These are phyloP conservation scores for Pyrenophora tritici-repentis DNA, from an alignment of 2,329 filamentous ascomycete species.

Conservation along the genomic window DNA sequence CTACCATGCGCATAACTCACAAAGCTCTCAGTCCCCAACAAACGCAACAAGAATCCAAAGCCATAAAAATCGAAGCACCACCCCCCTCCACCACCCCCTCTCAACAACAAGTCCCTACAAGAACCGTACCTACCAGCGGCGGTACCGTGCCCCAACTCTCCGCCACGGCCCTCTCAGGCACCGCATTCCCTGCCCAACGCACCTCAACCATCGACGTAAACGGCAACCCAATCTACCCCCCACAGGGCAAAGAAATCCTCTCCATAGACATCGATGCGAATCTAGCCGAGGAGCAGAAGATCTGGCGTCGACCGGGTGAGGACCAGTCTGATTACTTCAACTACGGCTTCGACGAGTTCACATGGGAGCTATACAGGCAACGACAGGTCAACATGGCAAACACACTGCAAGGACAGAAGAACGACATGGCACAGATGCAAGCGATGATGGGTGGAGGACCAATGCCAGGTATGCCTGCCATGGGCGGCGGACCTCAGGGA, in stretches of 20 bases:
- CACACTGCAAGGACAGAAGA: slow-evolving; percentile 82
- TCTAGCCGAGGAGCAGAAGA: slow-evolving; percentile 75
- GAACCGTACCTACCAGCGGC: slow-evolving; percentile 7
- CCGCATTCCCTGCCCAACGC: slow-evolving; percentile 63
- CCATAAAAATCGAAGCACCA: slow-evolving; percentile 46
- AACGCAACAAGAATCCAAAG: slow-evolving; percentile 35
- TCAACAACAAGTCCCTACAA: slow-evolving; percentile 13
- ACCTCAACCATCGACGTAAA: slow-evolving; percentile 87
- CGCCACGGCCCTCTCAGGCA: slow-evolving; percentile 32
- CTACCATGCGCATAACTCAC: slow-evolving; percentile 20
- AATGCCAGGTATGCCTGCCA: slow-evolving; percentile 34
- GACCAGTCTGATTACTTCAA: slow-evolving; percentile 98
- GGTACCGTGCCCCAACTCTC: slow-evolving; percentile 31
- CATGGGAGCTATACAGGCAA: slow-evolving; percentile 90
- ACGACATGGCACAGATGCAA: slow-evolving; percentile 65
- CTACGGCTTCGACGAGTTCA: slow-evolving; percentile 98
- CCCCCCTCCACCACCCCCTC: slow-evolving; percentile 29
- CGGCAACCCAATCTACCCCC: slow-evolving; percentile 77
- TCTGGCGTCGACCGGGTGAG: slow-evolving; percentile 92
- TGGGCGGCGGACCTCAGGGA: slow-evolving; percentile 24
- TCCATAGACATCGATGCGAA: slow-evolving; percentile 59
- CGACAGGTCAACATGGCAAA: slow-evolving; percentile 81
- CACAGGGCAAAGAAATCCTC: slow-evolving; percentile 73
- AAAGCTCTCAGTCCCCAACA: slow-evolving; percentile 10
- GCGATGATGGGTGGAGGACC: slow-evolving; percentile 55